Evolutionary conservation across 257 asterid genomes (phyloP), one percentile per base, ranked within the genome.

Genomic region (Nicotiana tabacum): DNA sequence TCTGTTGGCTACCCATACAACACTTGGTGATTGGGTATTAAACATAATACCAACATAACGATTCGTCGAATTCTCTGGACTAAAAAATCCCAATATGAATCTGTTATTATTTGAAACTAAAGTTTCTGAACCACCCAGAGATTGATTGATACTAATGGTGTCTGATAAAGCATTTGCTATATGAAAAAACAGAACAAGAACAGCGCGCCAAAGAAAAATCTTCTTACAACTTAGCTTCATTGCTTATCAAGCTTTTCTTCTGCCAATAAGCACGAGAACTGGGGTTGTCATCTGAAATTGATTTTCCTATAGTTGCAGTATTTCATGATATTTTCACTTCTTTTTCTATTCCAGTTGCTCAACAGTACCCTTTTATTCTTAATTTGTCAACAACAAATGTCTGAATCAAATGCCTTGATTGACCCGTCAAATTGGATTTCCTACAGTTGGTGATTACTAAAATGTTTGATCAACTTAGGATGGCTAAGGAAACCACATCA

Each of bases 1-100:
- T 33, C 92, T 90, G 69, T 92, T 92, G 3, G 93, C 97, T 57
- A 91, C 91, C 93, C 95, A 92, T 10, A 89, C 69, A 77, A 78
- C 58, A 13, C 92, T 67, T 21, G n/a, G 24, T 3, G 65, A 66
- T 77, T 84, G 85, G 58, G 62, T 16, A 46, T 85, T 78, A 82
- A 67, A 87, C 90, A 83, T 81, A 79, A 88, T 66, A 29, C 91
- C 91, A 5, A 86, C 82, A 78, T 88, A 88, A 29, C 80, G 85
- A 12, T 43, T 67, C n/a, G 46, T 56, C 2, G 67, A 27, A 78
- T 86, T 83, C 76, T 17, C 58, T 55, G 88, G 87, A 66, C 88
- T 80, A 66, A 88, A 86, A 62, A 88, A 88, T 1, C 85, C 88
- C 51, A 88, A 58, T 35, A 82, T 85, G 87, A 82, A 88, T 13